Conservation (phyloP, 2,329 filamentous ascomycete genomes). For the Cucurbitaria berberidis region DNA sequence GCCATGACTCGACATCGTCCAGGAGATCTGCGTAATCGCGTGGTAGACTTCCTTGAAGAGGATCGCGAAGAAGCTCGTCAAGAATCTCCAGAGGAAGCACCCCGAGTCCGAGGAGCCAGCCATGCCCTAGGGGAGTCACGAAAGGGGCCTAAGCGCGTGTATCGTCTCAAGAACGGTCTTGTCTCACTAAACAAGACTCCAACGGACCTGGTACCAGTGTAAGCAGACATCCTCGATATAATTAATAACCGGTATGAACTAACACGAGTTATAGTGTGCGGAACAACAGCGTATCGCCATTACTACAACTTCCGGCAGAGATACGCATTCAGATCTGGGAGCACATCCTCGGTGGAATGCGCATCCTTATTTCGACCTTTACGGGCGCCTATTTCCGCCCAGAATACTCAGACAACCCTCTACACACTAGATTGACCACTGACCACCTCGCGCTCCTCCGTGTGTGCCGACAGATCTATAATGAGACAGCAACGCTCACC, state of each 20-base stretch:
- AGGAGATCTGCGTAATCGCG: not conserved
- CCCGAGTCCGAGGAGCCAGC: not conserved
- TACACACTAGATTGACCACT: not conserved
- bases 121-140: not conserved
- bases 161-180: not conserved
- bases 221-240: not conserved
- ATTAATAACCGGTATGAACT: not conserved
- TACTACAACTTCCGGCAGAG: constrained; percentile 1
- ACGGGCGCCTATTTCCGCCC: not conserved
- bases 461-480: constrained; percentile 16
- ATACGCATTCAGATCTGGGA: not conserved
- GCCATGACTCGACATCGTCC: not conserved
- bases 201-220: not conserved
- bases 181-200: not conserved
- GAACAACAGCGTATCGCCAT: not conserved
- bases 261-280: not conserved
- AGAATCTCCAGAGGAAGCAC: not conserved
- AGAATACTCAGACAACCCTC: not conserved
- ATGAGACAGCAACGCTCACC: constrained; percentile 3
- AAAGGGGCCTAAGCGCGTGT: not conserved
- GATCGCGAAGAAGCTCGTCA: not conserved
- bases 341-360: not conserved
- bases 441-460: constrained; percentile 4
- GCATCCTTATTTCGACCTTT: not conserved
- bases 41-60: not conserved